Evolutionary conservation across 2,329 filamentous ascomycete species (phyloP), one percentile per base, ranked within the genome.

Genomic region (Colletotrichum sp.): DNA sequence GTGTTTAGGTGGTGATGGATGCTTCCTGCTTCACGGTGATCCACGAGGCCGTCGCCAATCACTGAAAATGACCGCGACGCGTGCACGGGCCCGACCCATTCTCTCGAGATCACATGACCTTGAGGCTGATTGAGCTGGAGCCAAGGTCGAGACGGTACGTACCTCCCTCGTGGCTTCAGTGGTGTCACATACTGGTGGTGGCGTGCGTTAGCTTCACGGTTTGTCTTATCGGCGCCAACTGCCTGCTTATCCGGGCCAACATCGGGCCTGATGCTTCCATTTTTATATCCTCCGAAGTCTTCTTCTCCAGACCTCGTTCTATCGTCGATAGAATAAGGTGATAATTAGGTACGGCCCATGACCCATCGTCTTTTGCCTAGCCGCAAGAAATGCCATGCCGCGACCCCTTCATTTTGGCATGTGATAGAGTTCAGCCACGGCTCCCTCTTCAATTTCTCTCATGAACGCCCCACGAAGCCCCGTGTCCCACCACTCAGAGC

Each of bases 401-500:
- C 44, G 44, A 52, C 24, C 21, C 21, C 52, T 66, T 62, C 36
- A 55, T 21, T 32, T 77, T 77, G 28, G 66, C 76, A 77, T 77
- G 72, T 77, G 72, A 77, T 77, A 62, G 34, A 66, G 76, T 77
- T 77, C 68, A 77, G 76, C 76, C 76, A 77, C 59, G 70, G 71
- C 70, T 76, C 70, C n/a, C 21, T 73, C 57, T 57, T 73, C 64
- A 73, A 68, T 76, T 73, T 76, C 73, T 73, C 70, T 64, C 70
- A 49, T 30, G 28, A 15, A 68, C 26, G 70, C 64, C 73, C 70
- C 73, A 76, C 64, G 73, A 68, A 16, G 68, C 52, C 70, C 69
- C 55, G 39, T 59, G 57, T 64, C 24, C 39, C 24, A 65, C 73
- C 73, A 76, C 69, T 76, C 73, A 76, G 39, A 64, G 57, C 34